Conservation (phyloP, 129 eudicot species). For the Solidago caesia region DNA sequence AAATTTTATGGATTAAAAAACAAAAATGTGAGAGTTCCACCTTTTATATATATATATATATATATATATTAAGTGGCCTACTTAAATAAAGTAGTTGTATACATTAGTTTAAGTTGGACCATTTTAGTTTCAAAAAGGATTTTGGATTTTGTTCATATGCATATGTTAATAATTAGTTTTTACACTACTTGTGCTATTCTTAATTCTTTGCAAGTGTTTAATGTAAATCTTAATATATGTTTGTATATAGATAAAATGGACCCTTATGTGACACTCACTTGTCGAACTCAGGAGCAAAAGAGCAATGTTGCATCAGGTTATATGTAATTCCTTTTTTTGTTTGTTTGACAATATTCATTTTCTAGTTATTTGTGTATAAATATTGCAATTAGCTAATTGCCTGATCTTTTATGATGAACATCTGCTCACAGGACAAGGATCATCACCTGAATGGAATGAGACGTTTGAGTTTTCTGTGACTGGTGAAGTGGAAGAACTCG, state of each 20-base stretch:
- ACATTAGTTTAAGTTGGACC: background rate
- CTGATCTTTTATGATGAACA: slow-evolving; percentile 10
- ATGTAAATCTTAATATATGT: background rate
- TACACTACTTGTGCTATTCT: background rate
- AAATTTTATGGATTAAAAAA: too few species aligned
- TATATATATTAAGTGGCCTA: too few species aligned
- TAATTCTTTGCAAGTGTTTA: background rate
- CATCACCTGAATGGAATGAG: slow-evolving; percentile 83
- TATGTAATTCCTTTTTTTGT: too few species aligned
- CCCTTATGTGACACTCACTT: slow-evolving; percentile 62
- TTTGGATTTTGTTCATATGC: background rate
- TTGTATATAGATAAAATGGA: slow-evolving; percentile 57
- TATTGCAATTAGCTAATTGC: background rate
- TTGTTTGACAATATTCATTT: background rate
- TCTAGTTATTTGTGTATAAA: background rate
- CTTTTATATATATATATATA: too few species aligned
- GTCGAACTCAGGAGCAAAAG: slow-evolving; percentile 61
- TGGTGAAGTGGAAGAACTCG: slow-evolving; percentile 46
- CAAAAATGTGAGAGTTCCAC: too few species aligned
- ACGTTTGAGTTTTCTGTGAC: slow-evolving; percentile 51
- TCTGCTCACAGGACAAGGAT: slow-evolving; percentile 62
- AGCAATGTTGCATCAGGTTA: slow-evolving; percentile 79
- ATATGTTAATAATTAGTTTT: background rate
- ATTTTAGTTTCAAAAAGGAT: background rate
- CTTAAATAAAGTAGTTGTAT: too few species aligned